Conservation (phyloP, 805 yeast genomes). For the Yamadazyma olivae region DNA sequence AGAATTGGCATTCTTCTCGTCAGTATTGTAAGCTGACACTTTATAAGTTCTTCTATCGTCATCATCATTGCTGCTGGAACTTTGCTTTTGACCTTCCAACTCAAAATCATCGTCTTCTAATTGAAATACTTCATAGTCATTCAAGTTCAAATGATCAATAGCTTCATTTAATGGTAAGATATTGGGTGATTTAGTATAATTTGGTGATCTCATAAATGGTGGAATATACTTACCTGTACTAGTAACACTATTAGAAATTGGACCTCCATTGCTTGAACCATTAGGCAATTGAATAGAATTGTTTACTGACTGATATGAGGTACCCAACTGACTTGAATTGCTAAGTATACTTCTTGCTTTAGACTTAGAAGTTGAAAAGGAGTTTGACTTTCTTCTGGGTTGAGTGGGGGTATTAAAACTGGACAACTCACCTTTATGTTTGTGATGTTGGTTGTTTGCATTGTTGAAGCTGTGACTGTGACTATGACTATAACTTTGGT, state of each 20-base stretch:
- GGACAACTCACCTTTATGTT: slow-evolving; percentile 11
- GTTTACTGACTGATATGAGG: slow-evolving; percentile 7
- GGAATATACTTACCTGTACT: slow-evolving; percentile 37
- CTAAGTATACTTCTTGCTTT: slow-evolving; percentile 2
- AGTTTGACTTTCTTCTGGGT: slow-evolving; percentile 19
- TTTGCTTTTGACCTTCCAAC: slow-evolving; percentile 1
- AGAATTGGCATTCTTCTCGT: not conserved
- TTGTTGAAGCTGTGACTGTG: slow-evolving; percentile 2
- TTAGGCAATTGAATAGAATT: not conserved
- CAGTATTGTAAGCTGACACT: not conserved
- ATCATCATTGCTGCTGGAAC: not conserved
- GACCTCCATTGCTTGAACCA: slow-evolving; percentile 3
- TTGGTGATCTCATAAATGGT: slow-evolving; percentile 40
- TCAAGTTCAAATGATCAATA: slow-evolving; percentile 29
- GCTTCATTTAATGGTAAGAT: slow-evolving; percentile 34
- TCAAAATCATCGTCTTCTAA: slow-evolving; percentile 42
- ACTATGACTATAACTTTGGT: slow-evolving; percentile 3
- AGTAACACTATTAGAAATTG: not conserved
- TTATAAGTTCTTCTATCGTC: not conserved
- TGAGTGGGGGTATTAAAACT: slow-evolving; percentile 9
- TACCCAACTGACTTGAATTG: slow-evolving; percentile 1
- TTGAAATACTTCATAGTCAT: slow-evolving; percentile 36
- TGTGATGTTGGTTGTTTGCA: slow-evolving; percentile 5
- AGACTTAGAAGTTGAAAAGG: slow-evolving; percentile 20
- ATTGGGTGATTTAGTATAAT: slow-evolving; percentile 28